A percentile compares a stretch with the other conserved stretches of the same genome.
Evolutionary conservation across 2,329 filamentous ascomycete species (phyloP).

Genomic region (Fusarium xylarioides): DNA sequence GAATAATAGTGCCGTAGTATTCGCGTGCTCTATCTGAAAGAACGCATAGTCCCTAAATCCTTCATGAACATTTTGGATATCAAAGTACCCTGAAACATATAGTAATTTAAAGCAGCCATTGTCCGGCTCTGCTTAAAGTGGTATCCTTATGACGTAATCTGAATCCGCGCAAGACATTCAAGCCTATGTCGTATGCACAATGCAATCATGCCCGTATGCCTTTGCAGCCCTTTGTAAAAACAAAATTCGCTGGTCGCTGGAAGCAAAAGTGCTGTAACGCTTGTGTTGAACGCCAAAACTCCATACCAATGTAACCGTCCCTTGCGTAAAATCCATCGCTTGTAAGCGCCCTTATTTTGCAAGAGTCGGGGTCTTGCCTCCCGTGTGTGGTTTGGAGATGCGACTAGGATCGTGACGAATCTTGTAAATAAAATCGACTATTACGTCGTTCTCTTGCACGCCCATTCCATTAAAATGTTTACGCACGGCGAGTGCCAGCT

Average conservation of each 20-base stretch:
- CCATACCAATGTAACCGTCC: constrained; percentile 24
- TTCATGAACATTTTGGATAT: background rate
- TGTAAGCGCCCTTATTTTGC: constrained; percentile 23
- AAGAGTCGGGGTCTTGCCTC: constrained; percentile 4
- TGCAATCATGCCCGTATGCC: constrained; percentile 28
- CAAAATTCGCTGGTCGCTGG: constrained; percentile 2
- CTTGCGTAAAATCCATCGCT: constrained; percentile 10
- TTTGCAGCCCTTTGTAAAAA: constrained; percentile 18
- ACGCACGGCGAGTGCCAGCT: constrained; percentile 75
- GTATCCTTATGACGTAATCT: constrained; percentile 38
- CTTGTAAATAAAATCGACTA: constrained; percentile 81
- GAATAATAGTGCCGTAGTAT: background rate
- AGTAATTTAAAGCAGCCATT: background rate
- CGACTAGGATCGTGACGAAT: constrained; percentile 53
- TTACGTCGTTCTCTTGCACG: constrained; percentile 83
- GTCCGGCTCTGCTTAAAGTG: constrained; percentile 27
- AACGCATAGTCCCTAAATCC: background rate
- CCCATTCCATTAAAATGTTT: constrained; percentile 86
- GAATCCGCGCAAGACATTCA: constrained; percentile 24
- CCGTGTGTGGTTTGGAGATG: constrained; percentile 37
- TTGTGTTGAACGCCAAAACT: constrained; percentile 32
- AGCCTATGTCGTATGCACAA: constrained; percentile 20
- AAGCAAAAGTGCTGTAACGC: constrained; percentile 17
- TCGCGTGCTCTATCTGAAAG: background rate
- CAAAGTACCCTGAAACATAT: background rate